Percentiles rank a stretch among this genome's conserved stretches.
Conservation (phyloP, 2,329 filamentous ascomycete genomes). For the Sphaerostilbella broomeana region DNA sequence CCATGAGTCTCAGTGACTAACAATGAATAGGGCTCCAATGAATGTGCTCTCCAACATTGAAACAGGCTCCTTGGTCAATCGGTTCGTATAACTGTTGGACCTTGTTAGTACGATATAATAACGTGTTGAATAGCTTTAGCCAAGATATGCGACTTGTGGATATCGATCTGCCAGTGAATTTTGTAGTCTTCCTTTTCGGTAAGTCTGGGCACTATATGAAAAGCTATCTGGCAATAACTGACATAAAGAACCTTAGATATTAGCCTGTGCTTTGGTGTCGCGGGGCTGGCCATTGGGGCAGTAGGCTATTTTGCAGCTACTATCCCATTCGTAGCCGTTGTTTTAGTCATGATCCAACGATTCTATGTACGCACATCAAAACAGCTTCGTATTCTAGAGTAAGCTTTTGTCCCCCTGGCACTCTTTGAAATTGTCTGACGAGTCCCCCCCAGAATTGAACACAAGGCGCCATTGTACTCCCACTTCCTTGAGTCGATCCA, state of each 20-base stretch:
- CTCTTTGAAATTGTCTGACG: background rate
- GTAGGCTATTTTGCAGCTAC: constrained; percentile 40
- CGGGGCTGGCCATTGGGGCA: constrained; percentile 37
- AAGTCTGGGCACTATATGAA: too few species aligned
- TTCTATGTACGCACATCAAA: constrained; percentile 51
- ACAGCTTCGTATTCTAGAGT: constrained; percentile 46
- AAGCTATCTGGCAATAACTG: constrained; percentile 3
- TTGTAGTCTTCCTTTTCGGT: constrained; percentile 24
- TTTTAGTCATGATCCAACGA: constrained; percentile 40
- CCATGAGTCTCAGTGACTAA: background rate
- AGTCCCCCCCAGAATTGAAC: constrained; percentile 21
- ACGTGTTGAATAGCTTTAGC: constrained; percentile 31
- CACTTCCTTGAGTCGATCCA: constrained; percentile 28
- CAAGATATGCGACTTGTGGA: constrained; percentile 38
- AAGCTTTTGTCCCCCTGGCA: constrained; percentile 1
- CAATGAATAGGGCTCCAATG: constrained; percentile 19
- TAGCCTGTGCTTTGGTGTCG: constrained; percentile 34
- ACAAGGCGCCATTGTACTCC: constrained; percentile 28
- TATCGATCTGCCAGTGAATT: constrained; percentile 28
- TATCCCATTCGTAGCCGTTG: constrained; percentile 36
- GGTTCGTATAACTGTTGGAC: constrained; percentile 15
- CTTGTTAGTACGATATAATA: too few species aligned
- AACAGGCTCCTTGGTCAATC: constrained; percentile 23
- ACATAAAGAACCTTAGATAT: constrained; percentile 17
- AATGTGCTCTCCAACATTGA: constrained; percentile 23